Percentiles rank a stretch among this genome's conserved stretches.
Evolutionary conservation across 352 stramenopile species (phyloP).

Genomic region (Globisporangium rhizosaccharum): DNA sequence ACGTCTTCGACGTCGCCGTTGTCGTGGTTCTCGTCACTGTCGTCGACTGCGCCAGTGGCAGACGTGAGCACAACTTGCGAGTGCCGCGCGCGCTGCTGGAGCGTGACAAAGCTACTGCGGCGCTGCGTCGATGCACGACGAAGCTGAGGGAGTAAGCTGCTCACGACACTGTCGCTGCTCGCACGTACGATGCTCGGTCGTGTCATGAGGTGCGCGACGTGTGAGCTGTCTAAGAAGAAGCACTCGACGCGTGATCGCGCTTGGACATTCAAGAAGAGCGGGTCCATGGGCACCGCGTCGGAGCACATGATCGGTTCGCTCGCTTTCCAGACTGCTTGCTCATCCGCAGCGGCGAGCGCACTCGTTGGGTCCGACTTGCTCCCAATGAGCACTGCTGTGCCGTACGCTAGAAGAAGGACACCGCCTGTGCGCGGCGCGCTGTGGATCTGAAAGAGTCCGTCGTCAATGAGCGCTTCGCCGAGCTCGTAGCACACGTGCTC

Average conservation of each 20-base stretch:
- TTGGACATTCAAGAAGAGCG: conserved; percentile 24
- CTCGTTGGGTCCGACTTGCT: conserved; percentile 9
- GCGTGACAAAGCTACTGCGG: conserved; percentile 10
- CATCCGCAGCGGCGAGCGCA: conserved; percentile 7
- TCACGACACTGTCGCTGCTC: conserved; percentile 10
- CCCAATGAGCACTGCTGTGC: conserved; percentile 20
- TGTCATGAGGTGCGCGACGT: conserved; percentile 21
- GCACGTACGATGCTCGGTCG: conserved; percentile 1
- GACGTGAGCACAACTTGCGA: conserved; percentile 29
- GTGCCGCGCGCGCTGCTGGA: conserved; percentile 18
- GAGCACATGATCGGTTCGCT: conserved; percentile 28
- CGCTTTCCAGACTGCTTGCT: conserved; percentile 28
- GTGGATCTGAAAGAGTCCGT: conserved; percentile 24
- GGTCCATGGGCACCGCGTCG: conserved; percentile 11
- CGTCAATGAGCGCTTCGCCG: conserved; percentile 38
- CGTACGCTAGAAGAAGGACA: conserved; percentile 25
- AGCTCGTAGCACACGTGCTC: conserved; percentile 33
- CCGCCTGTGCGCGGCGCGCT: conserved; percentile 20
- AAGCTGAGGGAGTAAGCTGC: background rate
- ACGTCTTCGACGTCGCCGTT: conserved; percentile 29
- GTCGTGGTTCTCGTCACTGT: conserved; percentile 23
- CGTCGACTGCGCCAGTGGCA: conserved; percentile 13
- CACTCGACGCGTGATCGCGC: conserved; percentile 45
- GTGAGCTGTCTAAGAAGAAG: conserved; percentile 39
- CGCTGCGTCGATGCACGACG: conserved; percentile 4